Conservation (phyloP, 169 alveolate genomes). For the Plasmodium gallinaceum region DNA sequence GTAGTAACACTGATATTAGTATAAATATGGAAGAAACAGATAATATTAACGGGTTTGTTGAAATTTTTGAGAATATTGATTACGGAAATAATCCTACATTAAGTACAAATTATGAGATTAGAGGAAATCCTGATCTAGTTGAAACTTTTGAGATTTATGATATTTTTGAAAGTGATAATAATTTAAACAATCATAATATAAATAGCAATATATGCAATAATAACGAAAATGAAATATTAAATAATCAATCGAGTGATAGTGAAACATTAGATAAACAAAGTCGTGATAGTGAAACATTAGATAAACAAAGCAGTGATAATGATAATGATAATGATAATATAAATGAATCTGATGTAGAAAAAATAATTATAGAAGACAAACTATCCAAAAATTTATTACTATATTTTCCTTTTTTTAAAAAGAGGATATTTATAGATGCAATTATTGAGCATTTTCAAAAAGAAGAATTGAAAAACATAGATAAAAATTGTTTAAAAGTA, state of each 20-base stretch:
- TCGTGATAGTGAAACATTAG: neutral
- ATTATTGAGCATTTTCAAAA: conserved; percentile 20
- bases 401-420: conserved; percentile 32
- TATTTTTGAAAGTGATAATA: conserved; percentile 3
- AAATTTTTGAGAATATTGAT: conserved; percentile 25
- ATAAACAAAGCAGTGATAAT: too few species aligned
- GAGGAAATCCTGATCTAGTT: neutral
- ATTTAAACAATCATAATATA: too few species aligned
- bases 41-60: conserved; percentile 5
- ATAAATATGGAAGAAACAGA: neutral
- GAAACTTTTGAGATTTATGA: conserved; percentile 10
- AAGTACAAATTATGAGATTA: conserved; percentile 4
- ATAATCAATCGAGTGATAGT: neutral
- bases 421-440: conserved; percentile 49
- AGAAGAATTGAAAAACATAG: neutral
- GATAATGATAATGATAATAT: neutral
- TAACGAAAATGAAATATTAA: too few species aligned
- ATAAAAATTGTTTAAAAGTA: neutral
- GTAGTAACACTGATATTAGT: conserved; percentile 16
- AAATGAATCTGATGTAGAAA: neutral
- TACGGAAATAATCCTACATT: conserved; percentile 1
- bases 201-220: too few species aligned
- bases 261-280: too few species aligned
- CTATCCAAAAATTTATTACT: conserved; percentile 7
- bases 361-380: conserved; percentile 4